These are phyloP conservation scores for Gastrolobium villosum DNA, from an alignment of 306 rosid species.

Conservation along the genomic window DNA sequence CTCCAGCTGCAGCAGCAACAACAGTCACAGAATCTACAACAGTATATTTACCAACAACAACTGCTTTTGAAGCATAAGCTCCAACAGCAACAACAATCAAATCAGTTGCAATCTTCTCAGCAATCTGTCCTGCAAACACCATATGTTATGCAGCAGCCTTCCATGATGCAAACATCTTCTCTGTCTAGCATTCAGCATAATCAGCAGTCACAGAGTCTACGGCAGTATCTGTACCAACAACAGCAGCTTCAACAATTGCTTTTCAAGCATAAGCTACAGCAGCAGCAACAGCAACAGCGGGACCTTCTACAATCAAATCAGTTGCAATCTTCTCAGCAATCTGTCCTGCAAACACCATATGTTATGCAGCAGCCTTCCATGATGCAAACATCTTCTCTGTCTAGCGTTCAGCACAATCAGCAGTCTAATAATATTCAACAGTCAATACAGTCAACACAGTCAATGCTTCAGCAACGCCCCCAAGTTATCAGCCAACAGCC, in stretches of 20 bases:
- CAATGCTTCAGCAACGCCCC: constrained; percentile 89
- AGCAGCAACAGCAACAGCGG: constrained; percentile 73
- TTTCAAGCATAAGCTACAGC: constrained; percentile 70
- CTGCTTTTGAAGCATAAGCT: constrained; percentile 74
- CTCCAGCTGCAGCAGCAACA: too few species aligned
- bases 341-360: constrained; percentile 76
- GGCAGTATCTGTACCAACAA: constrained; percentile 67
- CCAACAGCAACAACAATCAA: constrained; percentile 79
- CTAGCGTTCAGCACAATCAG: constrained; percentile 83
- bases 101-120: constrained; percentile 89
- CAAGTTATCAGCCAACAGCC: constrained; percentile 94
- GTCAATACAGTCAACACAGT: constrained; percentile 66
- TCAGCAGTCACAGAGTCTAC: constrained; percentile 78
- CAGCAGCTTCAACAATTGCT: constrained; percentile 65
- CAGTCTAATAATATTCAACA: constrained; percentile 79
- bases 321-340: constrained; percentile 88
- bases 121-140: constrained; percentile 81
- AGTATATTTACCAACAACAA: constrained; percentile 63
- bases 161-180: constrained; percentile 71
- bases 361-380: constrained; percentile 75
- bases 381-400: constrained; percentile 67
- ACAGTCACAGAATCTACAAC: constrained; percentile 80
- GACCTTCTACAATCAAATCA: constrained; percentile 82
- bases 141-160: constrained; percentile 73
- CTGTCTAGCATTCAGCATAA: constrained; percentile 62